phyloP scores from a whole-genome alignment of 176 grass and related monocot genomes.

The Triticum monococcum region DNA sequence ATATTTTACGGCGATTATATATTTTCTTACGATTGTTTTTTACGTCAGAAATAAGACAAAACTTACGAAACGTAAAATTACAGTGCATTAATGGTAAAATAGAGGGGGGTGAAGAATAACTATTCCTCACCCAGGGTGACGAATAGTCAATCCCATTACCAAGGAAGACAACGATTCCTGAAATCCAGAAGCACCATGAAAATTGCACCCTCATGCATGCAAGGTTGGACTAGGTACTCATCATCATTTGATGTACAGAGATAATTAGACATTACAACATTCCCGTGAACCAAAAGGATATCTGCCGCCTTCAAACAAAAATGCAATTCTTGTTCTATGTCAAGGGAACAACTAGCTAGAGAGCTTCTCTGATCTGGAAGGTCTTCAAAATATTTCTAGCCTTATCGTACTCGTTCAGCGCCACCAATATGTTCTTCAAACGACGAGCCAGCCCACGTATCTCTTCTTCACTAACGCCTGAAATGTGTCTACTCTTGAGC shows the following conservation, averaged over 20 bases:
- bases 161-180: neutral
- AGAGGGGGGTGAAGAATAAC: no score
- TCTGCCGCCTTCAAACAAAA: conserved; percentile 32
- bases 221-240: conserved; percentile 2
- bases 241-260: conserved; percentile 22
- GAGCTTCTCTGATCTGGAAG: conserved; percentile 87
- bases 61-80: no score
- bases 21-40: no score
- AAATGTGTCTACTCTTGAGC: conserved; percentile 55
- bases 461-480: conserved; percentile 63
- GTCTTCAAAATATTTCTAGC: conserved; percentile 71
- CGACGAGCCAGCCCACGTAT: conserved; percentile 62
- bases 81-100: no score
- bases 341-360: conserved; percentile 55
- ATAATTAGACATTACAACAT: conserved; percentile 34
- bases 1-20: no score
- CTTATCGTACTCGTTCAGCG: conserved; percentile 82
- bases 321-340: conserved; percentile 9
- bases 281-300: conserved; percentile 11
- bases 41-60: no score
- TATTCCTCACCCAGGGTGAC: no score
- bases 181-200: neutral
- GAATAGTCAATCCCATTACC: no score
- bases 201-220: neutral
- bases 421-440: conserved; percentile 68